Base-by-base conservation (phyloP, 495 filamentous ascomycete species). In the Daldinia decipiens region DNA sequence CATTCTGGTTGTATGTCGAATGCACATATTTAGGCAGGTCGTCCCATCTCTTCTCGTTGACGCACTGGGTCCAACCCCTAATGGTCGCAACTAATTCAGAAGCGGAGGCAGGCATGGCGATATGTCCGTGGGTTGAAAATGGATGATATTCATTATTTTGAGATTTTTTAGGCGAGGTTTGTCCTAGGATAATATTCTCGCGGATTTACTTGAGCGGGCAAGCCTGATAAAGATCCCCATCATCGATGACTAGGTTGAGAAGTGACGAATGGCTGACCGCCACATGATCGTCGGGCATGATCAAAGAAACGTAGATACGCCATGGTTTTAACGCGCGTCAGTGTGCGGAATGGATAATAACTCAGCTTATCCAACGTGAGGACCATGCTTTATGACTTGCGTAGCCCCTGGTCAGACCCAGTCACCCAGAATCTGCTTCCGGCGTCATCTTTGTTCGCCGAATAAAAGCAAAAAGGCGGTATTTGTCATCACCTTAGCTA, bases 31-130 rank as follows among this genome's bases (percentile, higher is more conserved):
- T 59, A 9, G 59, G 27, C n/a, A 72, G 32, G 47, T 67, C 64
- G 31, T 64, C 27, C 69, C 63, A 72, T 58, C 50, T 72, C 69
- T 72, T 72, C 36, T 72, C 59, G 54, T 72, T 72, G 43, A 72
- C 64, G 31, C 59, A 67, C 43, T 63, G 24, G 38, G 54, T 31
- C 63, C 69, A 72, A 59, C 52, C 50, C 29, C 64, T 54, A 11
- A 67, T 67, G 53, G 64, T 72, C 17, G 59, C 59, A 59, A 72
- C 54, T 9, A 72, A 45, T 45, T 72, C 38, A 39, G 53, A 39
- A 47, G 64, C 58, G 36, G 69, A 60, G 31, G 58, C 27, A 31
- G 64, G 5, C 68, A 71, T 71, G 52, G 21, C 36, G 62, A 62
- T 59, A 27, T n/a, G n/a, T 45, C 38, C 9, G 52, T 38, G 17